Base-by-base conservation (phyloP, 2,329 filamentous ascomycete species). In the Monilinia vaccinii-corymbosi region DNA sequence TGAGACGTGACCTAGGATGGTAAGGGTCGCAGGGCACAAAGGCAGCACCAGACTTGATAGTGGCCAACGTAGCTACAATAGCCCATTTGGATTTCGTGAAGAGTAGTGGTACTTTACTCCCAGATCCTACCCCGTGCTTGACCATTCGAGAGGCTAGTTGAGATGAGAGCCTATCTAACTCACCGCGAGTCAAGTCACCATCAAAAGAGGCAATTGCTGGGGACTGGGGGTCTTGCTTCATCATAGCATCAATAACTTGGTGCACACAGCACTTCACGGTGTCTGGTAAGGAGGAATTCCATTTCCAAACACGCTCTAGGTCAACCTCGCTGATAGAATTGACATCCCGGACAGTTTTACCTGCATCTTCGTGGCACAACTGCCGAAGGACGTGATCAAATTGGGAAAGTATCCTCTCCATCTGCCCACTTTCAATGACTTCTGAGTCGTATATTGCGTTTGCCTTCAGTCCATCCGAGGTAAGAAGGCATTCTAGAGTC, bases 21-120 rank as follows among this genome's bases (percentile, higher is more conserved):
- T 59, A 61, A 10, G 70, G 67, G 58, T 73, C 69, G 18, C 74
- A 56, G 16, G 69, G 64, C n/a, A 73, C 69, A 47, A 70, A 70
- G 4, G 66, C 69, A 11, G 56, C 65, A 9, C 71, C 70, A 14
- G 67, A 60, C 56, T 70, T 71, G 42, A 71, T 58, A 3, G 72
- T 62, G 13, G 62, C 68, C 16, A 73, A 61, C 58, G 71, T 67
- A n/a, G 64, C 64, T 4, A 73, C 66, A 18, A 69, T 61, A 6
- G 65, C 65, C 63, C 67, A 71, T 21, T 51, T 60, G 0, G 67
- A 69, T 58, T 73, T 73, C 34, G 71, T 69, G 36, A 71, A 72
- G 45, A 65, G 69, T 2, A 72, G 31, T 11, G 68, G 68, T 9
- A 66, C 62, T 14, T 53, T 55, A 13, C 23, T 40, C 46, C 62